Base-by-base conservation (phyloP, 2,329 filamentous ascomycete genomes). In the Claviceps sp. region DNA sequence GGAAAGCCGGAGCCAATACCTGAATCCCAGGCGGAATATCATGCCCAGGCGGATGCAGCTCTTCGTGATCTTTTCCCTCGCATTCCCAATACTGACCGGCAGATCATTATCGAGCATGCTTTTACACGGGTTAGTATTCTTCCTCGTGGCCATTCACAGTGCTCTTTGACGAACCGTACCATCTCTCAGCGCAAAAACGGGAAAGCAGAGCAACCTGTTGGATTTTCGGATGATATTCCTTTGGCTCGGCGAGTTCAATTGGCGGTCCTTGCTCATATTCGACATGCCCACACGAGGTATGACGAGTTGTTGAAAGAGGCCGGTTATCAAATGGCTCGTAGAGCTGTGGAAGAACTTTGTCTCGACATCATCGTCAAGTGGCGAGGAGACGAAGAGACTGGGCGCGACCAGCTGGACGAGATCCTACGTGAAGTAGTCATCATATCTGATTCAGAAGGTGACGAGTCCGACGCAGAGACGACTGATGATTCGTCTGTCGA, bases 381-480 rank as follows among this genome's bases (percentile, higher is more conserved):
- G 81, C 80, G 81, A 68, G 81, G 81, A 52, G 81, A 85, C 58
- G 81, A 85, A 63, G 81, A 85, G 62, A 84, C 76, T 18, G 81
- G 81, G 26, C 77, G 81, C 48, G 81, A 85, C 59, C 78, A 84
- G 62, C 72, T 84, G 16, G 81, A 84, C 54, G 80, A 84, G 61
- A 82, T 84, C 53, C 69, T 84, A 37, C 73, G 78, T 49, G 81
- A 85, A 63, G 78, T 84, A 11, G 78, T 84, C 50, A 76, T 84
- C 59, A 82, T 85, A 45, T 80, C 78, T n/a, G 78, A 81, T 58
- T 73, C 73, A 5, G 77, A 80, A 60, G 73, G 70, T 42, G 72
- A 71, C 3, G 68, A 69, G 4, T 67, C 63, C 8, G 69, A 67
- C 5, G 65, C 68, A 16, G 68, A 71, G 4, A 63, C 62, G n/a